Conservation (phyloP, 257 asterid species). For the Craterostigma plantagineum region DNA sequence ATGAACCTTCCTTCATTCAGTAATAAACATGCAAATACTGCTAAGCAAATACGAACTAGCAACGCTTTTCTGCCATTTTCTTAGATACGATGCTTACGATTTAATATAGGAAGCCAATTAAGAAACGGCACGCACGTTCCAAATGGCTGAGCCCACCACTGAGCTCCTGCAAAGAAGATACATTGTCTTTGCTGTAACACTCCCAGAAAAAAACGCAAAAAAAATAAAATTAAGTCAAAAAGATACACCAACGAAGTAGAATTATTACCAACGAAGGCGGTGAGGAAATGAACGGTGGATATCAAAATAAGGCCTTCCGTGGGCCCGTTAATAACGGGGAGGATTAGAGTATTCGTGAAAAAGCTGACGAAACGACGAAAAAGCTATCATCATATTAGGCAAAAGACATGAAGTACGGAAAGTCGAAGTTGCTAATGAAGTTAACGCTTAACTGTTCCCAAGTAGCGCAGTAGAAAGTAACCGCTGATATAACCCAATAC, state of each 20-base stretch:
- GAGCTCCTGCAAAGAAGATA: slow-evolving; percentile 49
- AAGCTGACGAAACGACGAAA: too few relatives aligned
- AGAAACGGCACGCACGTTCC: slow-evolving; percentile 53
- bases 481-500: slow-evolving; percentile 85
- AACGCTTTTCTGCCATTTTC: slow-evolving; percentile 4
- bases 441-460: slow-evolving; percentile 67
- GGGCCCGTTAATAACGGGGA: slow-evolving; percentile 88
- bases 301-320: slow-evolving; percentile 90
- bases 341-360: slow-evolving; percentile 83
- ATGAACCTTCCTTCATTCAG: too few relatives aligned
- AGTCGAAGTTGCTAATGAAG: neutral
- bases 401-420: neutral
- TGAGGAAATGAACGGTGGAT: slow-evolving; percentile 51
- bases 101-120: slow-evolving; percentile 59
- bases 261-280: slow-evolving; percentile 48
- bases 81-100: slow-evolving; percentile 28
- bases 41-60: too few relatives aligned
- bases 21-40: too few relatives aligned
- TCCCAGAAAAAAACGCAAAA: too few relatives aligned
- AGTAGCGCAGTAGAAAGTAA: slow-evolving; percentile 72
- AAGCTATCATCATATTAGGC: too few relatives aligned
- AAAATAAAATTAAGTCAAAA: too few relatives aligned
- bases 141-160: slow-evolving; percentile 76
- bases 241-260: slow-evolving; percentile 8
- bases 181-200: too few relatives aligned